Base-by-base conservation (phyloP, 1,284 basidiomycete species). In the Trichosporon coremiiforme region DNA sequence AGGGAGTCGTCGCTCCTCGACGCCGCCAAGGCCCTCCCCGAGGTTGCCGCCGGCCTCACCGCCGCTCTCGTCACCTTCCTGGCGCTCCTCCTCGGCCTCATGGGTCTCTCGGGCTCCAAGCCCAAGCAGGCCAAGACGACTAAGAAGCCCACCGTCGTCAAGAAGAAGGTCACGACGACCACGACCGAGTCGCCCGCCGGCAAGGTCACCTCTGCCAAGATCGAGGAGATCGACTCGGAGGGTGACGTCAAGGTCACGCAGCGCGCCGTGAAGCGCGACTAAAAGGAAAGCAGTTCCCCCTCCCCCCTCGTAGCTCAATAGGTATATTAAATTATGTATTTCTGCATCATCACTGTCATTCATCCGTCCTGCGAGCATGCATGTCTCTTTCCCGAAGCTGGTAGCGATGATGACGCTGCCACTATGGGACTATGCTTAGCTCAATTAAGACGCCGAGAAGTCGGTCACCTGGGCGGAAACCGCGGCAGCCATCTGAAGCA, bases 1-100 rank as follows among this genome's bases (percentile, higher is more conserved):
- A 73, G 75, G 64, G 73, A 73, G 35, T n/a, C 57, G 29, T 62
- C 57, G 57, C 57, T 62, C 29, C 72, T 78, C 66, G 77, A 81
- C 76, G 95, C 91, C 85, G 86, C 93, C 80, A 92, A 93, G 82
- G 85, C 86, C 76, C 90, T 91, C 85, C 94, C 94, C 67, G 90
- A 94, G 84, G 92, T 92, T 69, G 93, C 90, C 76, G 91, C 87
- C 67, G 91, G 89, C 73, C 86, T 96, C 72, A 86, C 86, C 72
- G 90, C 89, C 71, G 88, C 87, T 65, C 77, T 92, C 67, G 86
- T 95, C 77, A 92, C 91, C 60, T 80, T 95, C 76, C 87, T 97
- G 79, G 91, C 90, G 70, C 89, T 95, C 88, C 83, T 97, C 75
- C 91, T 89, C 74, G 88, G 89, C 66, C 85, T 94, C 77, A 87